Percentiles rank a stretch among this genome's conserved stretches.
Evolutionary conservation across 2,329 filamentous ascomycete species (phyloP).

Genomic region (Phialemonium atrogriseum): DNA sequence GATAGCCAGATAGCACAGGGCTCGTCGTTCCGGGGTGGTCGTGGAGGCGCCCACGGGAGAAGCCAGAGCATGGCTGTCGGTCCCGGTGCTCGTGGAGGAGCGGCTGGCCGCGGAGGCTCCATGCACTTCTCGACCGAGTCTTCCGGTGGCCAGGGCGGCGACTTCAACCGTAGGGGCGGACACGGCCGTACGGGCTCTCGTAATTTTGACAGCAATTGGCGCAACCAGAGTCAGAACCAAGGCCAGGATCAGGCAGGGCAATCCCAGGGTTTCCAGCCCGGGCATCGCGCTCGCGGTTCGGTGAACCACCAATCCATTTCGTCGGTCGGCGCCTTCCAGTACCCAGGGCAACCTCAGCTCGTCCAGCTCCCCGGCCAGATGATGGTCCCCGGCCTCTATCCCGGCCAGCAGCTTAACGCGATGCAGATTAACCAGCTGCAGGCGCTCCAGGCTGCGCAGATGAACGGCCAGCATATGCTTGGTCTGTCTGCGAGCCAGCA

Average conservation of each 20-base stretch:
- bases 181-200: slow-evolving; percentile 78
- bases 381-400: slow-evolving; percentile 77
- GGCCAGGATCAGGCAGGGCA: slow-evolving; percentile 57
- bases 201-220: slow-evolving; percentile 98
- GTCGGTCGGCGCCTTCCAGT: slow-evolving; percentile 80
- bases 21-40: slow-evolving; percentile 41
- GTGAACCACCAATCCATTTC: slow-evolving; percentile 79
- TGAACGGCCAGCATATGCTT: slow-evolving; percentile 68
- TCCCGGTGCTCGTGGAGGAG: slow-evolving; percentile 59
- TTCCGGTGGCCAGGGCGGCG: slow-evolving; percentile 33
- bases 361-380: slow-evolving; percentile 82
- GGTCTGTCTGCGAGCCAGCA: slow-evolving; percentile 65
- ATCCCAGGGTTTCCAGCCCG: slow-evolving; percentile 75
- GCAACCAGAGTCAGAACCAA: slow-evolving; percentile 64
- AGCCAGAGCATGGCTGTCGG: slow-evolving; percentile 88
- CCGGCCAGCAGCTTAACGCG: slow-evolving; percentile 76
- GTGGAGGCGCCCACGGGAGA: slow-evolving; percentile 57
- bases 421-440: slow-evolving; percentile 87
- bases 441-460: slow-evolving; percentile 80
- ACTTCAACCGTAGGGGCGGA: slow-evolving; percentile 70
- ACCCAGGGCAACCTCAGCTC: slow-evolving; percentile 76
- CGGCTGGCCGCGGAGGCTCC: slow-evolving; percentile 55
- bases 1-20: slow-evolving; percentile 31
- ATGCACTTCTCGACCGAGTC: slow-evolving; percentile 43
- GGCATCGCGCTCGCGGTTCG: slow-evolving; percentile 78